phyloP scores from a whole-genome alignment of 2,329 filamentous ascomycete genomes.

The Microsporum canis region DNA sequence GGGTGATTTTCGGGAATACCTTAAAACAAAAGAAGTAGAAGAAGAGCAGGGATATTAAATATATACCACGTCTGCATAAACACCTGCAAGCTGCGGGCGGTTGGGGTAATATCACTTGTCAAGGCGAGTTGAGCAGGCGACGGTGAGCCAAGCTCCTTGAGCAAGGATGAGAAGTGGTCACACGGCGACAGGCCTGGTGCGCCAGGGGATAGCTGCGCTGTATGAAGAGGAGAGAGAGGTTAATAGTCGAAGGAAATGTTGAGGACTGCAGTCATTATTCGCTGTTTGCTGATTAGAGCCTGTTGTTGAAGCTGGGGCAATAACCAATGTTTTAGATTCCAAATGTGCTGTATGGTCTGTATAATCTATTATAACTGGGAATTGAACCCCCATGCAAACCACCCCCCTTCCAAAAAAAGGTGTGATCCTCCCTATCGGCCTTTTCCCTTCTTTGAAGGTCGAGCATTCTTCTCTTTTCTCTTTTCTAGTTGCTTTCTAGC shows the following conservation, averaged over 20 bases:
- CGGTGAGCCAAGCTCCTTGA: neutral
- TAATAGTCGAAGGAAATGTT: neutral
- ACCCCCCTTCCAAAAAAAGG: neutral
- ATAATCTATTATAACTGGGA: neutral
- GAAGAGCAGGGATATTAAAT: neutral
- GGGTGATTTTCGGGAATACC: constrained; percentile 2
- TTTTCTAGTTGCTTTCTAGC: constrained; percentile 64
- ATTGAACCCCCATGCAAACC: neutral
- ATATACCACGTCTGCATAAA: neutral
- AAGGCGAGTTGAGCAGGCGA: neutral
- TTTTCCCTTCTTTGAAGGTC: constrained; percentile 53
- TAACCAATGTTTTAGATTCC: neutral
- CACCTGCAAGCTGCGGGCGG: neutral
- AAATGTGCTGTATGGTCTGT: neutral
- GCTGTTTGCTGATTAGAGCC: neutral
- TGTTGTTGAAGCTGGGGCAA: neutral
- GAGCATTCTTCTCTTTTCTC: constrained; percentile 75
- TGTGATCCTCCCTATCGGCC: constrained; percentile 1
- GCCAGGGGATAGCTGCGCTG: neutral
- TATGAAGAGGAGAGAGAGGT: neutral
- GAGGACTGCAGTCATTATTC: neutral
- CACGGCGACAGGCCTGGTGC: neutral
- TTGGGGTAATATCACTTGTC: neutral
- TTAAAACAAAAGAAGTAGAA: neutral
- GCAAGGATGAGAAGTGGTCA: neutral